Conservation (phyloP, 148 eudicot species). For the Talinum fruticosum region DNA sequence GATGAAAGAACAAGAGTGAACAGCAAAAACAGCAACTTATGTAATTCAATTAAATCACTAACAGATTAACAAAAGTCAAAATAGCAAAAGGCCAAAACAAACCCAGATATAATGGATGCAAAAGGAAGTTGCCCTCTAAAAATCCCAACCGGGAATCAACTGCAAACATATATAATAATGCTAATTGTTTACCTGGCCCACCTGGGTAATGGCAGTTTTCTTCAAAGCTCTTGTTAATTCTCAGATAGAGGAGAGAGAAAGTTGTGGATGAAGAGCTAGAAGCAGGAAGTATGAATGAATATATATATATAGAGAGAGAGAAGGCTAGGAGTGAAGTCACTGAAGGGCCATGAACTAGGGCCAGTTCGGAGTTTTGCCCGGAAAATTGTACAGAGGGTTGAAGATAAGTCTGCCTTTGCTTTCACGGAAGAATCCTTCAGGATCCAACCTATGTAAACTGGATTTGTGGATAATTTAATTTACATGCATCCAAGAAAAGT, state of each 20-base stretch:
- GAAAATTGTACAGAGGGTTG: background rate
- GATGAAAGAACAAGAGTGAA: constrained; percentile 6
- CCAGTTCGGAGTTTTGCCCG: constrained; percentile 5
- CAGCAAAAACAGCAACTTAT: constrained; percentile 2
- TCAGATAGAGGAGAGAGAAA: background rate
- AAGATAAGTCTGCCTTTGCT: constrained; percentile 23
- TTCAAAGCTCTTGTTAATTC: background rate
- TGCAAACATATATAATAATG: background rate
- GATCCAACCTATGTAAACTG: background rate
- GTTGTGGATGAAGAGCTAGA: background rate
- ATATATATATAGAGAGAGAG: constrained; percentile 16
- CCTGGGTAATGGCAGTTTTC: background rate
- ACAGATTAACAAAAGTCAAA: background rate
- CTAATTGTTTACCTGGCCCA: constrained; percentile 9
- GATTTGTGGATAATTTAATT: background rate
- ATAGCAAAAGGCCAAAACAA: constrained; percentile 1
- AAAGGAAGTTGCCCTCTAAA: background rate
- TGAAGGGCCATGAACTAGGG: background rate
- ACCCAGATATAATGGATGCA: background rate
- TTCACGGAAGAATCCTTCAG: constrained; percentile 28
- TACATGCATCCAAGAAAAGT: too few species aligned
- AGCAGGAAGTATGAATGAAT: background rate
- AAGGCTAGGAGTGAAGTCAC: constrained; percentile 12
- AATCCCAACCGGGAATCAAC: background rate
- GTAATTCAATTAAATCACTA: constrained; percentile 6